Base-by-base conservation (phyloP, 768 basidiomycete genomes). In the Suillus sp. region DNA sequence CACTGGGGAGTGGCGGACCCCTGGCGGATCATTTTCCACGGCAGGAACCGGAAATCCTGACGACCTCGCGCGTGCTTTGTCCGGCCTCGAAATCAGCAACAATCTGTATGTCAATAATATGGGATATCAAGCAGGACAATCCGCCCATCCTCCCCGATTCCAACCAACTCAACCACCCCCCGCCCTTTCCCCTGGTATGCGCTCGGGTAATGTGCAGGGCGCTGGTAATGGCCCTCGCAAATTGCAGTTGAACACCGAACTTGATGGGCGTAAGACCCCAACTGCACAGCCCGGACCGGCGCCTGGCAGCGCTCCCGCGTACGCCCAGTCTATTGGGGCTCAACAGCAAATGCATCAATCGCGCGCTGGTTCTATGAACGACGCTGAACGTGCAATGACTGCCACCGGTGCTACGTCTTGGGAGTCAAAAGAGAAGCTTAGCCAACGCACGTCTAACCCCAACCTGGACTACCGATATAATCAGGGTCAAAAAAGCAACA, bases 21-120 rank as follows among this genome's bases (percentile, higher is more conserved):
- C 78, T 6, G 72, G 77, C 48, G 79, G 72, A 50, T 71, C 76
- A 6, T 72, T 74, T 64, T 67, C 75, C 35, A 71, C 67, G 50
- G 59, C 66, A 50, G 74, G 66, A 64, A 68, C 64, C 7, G 63
- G 72, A 59, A 79, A 69, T 64, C 84, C 93, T 62, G 92, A 93
- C 66, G 92, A 94, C 61, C 87, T 93, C 18, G 84, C 89, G 67
- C 85, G 87, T 47, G 92, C 90, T 20, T 78, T 93, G 30, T 87
- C 89, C 18, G 77, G 83, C 38, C 79, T 94, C 61, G 91, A 93
- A 68, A 77, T 93, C 35, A 77, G 77, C 62, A 67, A 66, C 62
- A 70, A 71, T 57, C 61, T 75, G 63, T 75, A 73, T 66, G 68
- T 70, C 60, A 64, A 69, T 55, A 74, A 65, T 61, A 56, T 68